phyloP scores from a whole-genome alignment of 352 stramenopile genomes.

The Phytopythium helicoides region DNA sequence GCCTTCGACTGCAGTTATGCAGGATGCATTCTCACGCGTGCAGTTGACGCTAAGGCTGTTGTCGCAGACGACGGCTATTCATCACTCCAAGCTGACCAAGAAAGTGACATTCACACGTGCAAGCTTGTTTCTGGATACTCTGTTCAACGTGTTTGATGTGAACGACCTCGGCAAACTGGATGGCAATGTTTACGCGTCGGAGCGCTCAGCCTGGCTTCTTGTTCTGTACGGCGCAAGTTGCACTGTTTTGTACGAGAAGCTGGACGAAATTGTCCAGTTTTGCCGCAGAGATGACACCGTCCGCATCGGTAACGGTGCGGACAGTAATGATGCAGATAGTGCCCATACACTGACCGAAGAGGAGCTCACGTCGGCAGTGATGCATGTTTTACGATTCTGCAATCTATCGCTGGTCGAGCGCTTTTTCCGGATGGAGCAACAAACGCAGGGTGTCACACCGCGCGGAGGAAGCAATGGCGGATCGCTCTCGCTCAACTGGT shows the following conservation, averaged over 20 bases:
- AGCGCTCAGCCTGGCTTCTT: conserved; percentile 57
- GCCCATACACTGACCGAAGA: conserved; percentile 39
- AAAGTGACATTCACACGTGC: conserved; percentile 45
- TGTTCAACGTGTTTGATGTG: conserved; percentile 63
- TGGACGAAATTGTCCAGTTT: conserved; percentile 76
- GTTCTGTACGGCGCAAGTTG: conserved; percentile 71
- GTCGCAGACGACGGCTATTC: conserved; percentile 63
- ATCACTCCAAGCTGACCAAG: conserved; percentile 44
- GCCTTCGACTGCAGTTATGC: conserved; percentile 57
- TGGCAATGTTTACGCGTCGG: conserved; percentile 24
- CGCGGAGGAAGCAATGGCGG: conserved; percentile 13
- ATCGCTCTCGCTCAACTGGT: conserved; percentile 51
- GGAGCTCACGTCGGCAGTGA: conserved; percentile 54
- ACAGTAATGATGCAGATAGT: conserved; percentile 6
- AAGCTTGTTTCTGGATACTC: conserved; percentile 49
- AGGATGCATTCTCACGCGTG: conserved; percentile 72
- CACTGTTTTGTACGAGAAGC: conserved; percentile 76
- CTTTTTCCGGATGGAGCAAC: conserved; percentile 44
- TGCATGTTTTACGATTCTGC: conserved; percentile 67
- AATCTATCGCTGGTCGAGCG: conserved; percentile 74
- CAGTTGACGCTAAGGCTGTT: conserved; percentile 64
- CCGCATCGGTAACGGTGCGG: conserved; percentile 9
- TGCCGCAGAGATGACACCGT: conserved; percentile 36
- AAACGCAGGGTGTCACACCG: conserved; percentile 19
- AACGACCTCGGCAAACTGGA: conserved; percentile 47